Evolutionary conservation across 1,284 basidiomycete genomes (phyloP).

Genomic region (Trichosporon asahii): DNA sequence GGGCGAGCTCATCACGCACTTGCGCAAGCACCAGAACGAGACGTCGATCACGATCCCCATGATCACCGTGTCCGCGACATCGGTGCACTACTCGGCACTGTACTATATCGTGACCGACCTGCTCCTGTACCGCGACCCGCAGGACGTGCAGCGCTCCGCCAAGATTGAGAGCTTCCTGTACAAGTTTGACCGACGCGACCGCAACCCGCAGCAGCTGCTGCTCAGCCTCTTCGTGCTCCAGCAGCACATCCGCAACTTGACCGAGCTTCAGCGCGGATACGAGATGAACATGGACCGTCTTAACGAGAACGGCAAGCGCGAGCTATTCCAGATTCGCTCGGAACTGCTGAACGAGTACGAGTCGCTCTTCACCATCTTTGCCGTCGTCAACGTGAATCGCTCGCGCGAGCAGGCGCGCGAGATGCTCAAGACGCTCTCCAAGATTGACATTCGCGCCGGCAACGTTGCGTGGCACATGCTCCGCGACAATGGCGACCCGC

Average conservation of each 20-base stretch:
- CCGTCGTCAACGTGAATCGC: conserved; percentile 75
- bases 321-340: conserved; percentile 65
- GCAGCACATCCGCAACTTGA: conserved; percentile 64
- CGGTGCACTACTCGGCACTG: conserved; percentile 79
- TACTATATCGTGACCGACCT: conserved; percentile 86
- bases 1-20: conserved; percentile 60
- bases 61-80: conserved; percentile 83
- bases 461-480: conserved; percentile 95
- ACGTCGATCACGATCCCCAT: conserved; percentile 75
- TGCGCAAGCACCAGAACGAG: conserved; percentile 79
- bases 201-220: conserved; percentile 62
- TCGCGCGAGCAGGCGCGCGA: conserved; percentile 65
- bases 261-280: conserved; percentile 58
- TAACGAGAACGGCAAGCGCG: conserved; percentile 56
- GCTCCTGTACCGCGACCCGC: conserved; percentile 81
- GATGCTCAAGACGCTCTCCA: conserved; percentile 71
- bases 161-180: conserved; percentile 80
- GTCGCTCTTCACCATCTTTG: conserved; percentile 81
- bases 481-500: conserved; percentile 64
- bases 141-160: conserved; percentile 70
- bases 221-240: conserved; percentile 71
- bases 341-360: conserved; percentile 73
- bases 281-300: conserved; percentile 57
- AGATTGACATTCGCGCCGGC: conserved; percentile 75
- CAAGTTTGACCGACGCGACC: conserved; percentile 84